Evolutionary conservation across 2,329 filamentous ascomycete species (phyloP).

Genomic region (Cephalotrichum gorgonifer): DNA sequence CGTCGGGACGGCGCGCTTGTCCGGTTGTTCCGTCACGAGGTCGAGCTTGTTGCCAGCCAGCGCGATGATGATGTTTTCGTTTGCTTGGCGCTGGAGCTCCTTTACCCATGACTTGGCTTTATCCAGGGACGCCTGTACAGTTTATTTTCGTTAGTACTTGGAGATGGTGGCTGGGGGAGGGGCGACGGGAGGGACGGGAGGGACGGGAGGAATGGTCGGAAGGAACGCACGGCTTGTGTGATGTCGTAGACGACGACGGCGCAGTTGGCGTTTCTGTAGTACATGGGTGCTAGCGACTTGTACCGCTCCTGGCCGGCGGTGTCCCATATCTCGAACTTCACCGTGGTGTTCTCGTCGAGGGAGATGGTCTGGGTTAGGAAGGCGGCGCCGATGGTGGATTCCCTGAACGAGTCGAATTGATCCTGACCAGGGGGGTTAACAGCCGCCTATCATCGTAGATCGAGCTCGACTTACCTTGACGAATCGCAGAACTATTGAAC

Average conservation of each 20-base stretch:
- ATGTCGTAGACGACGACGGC: constrained; percentile 99
- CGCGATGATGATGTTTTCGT: constrained; percentile 99
- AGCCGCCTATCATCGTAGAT: background rate
- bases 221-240: constrained; percentile 77
- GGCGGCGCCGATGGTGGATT: constrained; percentile 95
- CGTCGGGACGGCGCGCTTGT: constrained; percentile 84
- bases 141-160: constrained; percentile 10
- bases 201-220: constrained; percentile 3
- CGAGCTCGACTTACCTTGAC: constrained; percentile 61
- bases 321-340: constrained; percentile 99
- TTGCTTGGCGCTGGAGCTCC: constrained; percentile 95
- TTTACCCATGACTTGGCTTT: constrained; percentile 99
- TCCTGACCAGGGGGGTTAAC: constrained; percentile 54
- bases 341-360: constrained; percentile 93
- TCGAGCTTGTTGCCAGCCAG: constrained; percentile 97
- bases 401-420: constrained; percentile 95
- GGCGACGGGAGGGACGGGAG: background rate
- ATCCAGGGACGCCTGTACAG: constrained; percentile 74
- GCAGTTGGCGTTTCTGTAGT: constrained; percentile 98
- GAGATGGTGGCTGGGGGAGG: too few species aligned
- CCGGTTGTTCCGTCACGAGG: constrained; percentile 84
- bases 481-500: constrained; percentile 93
- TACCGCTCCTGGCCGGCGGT: constrained; percentile 97
- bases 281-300: constrained; percentile 98
- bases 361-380: constrained; percentile 99